phyloP scores from a whole-genome alignment of 306 rosid species.

The Nissolia schottii region DNA sequence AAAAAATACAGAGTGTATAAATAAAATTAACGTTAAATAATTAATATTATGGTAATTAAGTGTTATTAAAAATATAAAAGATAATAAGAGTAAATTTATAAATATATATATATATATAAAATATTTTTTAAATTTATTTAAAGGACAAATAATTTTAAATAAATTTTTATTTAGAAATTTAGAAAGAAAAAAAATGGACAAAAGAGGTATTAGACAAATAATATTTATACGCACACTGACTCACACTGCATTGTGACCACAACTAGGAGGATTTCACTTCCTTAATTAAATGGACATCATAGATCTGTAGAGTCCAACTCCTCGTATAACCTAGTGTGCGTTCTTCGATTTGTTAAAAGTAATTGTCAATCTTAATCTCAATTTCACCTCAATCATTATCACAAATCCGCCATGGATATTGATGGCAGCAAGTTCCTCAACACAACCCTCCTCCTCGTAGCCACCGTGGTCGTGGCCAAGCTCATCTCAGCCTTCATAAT shows the following conservation, averaged over 20 bases:
- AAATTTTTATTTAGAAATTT: no score
- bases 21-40: no score
- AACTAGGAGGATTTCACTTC: background rate
- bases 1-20: no score
- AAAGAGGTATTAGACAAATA: background rate
- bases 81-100: no score
- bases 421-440: conserved; percentile 32
- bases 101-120: no score
- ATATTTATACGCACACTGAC: background rate
- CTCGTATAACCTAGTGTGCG: background rate
- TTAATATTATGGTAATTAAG: no score
- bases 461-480: conserved; percentile 58
- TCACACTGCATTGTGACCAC: background rate
- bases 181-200: no score
- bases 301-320: background rate
- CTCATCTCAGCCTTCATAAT: conserved; percentile 47
- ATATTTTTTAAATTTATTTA: no score
- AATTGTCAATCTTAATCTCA: background rate
- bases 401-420: conserved; percentile 12
- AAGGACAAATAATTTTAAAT: no score
- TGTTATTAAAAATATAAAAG: no score
- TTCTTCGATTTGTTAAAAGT: background rate
- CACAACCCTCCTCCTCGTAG: conserved; percentile 51
- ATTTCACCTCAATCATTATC: background rate
- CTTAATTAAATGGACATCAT: background rate